Evolutionary conservation across 1,139 yeast genomes (phyloP), one percentile per base, ranked within the genome.

Genomic region (Ogataea hybrid): DNA sequence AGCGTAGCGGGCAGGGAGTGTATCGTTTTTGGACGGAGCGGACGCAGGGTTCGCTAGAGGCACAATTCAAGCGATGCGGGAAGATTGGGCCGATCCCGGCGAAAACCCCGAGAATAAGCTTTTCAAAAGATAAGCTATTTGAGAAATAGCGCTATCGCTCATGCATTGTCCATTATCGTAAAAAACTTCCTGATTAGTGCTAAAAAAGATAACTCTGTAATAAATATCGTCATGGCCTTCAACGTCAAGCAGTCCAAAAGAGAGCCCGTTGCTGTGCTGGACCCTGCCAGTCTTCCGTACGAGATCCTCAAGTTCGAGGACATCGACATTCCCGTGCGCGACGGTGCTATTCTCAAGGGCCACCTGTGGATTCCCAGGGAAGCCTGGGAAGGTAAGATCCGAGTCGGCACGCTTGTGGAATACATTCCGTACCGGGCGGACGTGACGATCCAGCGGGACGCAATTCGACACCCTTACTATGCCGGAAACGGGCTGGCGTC

Each of bases 401-500:
- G 62, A 31, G 58, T 65, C 15, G 73, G 70, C 11, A 55, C 71
- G 5, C 41, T 69, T 21, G 54, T 69, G 28, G 74, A 69, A 47
- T 69, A 69, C 46, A 61, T 69, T 32, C 74, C 74, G 0, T 69
- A 69, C 49, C 53, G 73, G 48, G 67, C 70, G n/a, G 70, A 67
- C 46, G 72, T 67, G 43, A 69, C 74, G 1, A 39, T 46, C 31
- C 48, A 42, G 28, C 37, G 73, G 52, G 74, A 69, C 47, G 56
- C 69, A 1, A 62, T 69, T 28, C 58, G 73, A 46, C 73, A 69
- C 48, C 69, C 73, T 2, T 69, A 61, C 52, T 69, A 65, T 47
- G 71, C 73, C 1, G 72, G 71, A 11, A 62, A 66, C 46, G 74
- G 74, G 0, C 57, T 69, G 28, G 70, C 70, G 1, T 66, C 70